Percentiles rank a stretch among this genome's conserved stretches.
Conservation (phyloP, 2,329 filamentous ascomycete species). For the Fusarium oxysporum region DNA sequence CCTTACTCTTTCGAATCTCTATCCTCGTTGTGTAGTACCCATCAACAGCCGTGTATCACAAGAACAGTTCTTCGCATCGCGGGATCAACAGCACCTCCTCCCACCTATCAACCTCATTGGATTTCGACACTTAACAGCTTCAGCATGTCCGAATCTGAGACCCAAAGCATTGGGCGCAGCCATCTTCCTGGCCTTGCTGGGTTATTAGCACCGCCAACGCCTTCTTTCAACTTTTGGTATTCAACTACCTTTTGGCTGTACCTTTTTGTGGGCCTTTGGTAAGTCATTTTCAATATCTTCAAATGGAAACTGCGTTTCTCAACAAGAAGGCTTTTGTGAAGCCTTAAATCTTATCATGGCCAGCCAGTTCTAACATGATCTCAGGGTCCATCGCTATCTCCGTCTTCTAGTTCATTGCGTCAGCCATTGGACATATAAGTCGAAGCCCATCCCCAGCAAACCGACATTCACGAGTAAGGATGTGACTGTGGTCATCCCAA, state of each 20-base stretch:
- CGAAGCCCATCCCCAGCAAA: slow-evolving; percentile 82
- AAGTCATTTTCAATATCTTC: slow-evolving; percentile 44
- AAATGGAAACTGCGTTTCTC: neutral
- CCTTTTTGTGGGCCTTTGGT: slow-evolving; percentile 60
- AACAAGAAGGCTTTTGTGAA: neutral
- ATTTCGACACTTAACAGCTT: slow-evolving; percentile 22
- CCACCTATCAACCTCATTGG: slow-evolving; percentile 23
- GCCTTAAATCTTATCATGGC: neutral
- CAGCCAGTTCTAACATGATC: slow-evolving; percentile 33
- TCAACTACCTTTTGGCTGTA: slow-evolving; percentile 62
- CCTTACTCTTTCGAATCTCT: slow-evolving; percentile 25
- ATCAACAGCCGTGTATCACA: slow-evolving; percentile 27
- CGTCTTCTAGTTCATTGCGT: slow-evolving; percentile 86
- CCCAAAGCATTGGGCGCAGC: slow-evolving; percentile 24
- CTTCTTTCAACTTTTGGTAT: slow-evolving; percentile 52
- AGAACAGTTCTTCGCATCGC: slow-evolving; percentile 13
- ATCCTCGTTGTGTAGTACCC: slow-evolving; percentile 12
- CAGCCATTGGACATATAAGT: slow-evolving; percentile 88
- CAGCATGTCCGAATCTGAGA: slow-evolving; percentile 41
- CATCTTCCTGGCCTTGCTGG: slow-evolving; percentile 30
- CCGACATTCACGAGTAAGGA: slow-evolving; percentile 84
- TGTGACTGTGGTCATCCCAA: slow-evolving; percentile 94
- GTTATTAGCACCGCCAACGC: slow-evolving; percentile 32
- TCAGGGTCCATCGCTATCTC: slow-evolving; percentile 86
- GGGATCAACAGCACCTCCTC: slow-evolving; percentile 39